phyloP scores from a whole-genome alignment of 257 asterid genomes.

The Plantago ovata region DNA sequence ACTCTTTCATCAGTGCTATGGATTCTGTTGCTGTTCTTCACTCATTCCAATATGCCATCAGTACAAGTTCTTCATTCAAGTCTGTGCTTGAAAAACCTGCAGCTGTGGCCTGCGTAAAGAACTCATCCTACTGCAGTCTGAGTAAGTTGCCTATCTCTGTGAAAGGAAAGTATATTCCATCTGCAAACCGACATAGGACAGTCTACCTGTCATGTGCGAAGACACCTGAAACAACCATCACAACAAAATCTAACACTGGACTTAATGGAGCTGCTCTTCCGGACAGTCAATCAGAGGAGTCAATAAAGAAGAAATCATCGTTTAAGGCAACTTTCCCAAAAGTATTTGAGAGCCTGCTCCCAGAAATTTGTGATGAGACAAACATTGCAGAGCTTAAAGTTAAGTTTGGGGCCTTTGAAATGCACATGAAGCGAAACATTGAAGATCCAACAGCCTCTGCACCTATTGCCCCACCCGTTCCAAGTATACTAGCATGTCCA shows the following conservation, averaged over 20 bases:
- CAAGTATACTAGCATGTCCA: conserved; percentile 43
- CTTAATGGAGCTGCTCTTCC: conserved; percentile 54
- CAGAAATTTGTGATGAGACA: conserved; percentile 74
- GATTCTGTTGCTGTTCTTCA: conserved; percentile 76
- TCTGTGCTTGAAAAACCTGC: conserved; percentile 48
- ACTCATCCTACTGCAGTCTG: conserved; percentile 29
- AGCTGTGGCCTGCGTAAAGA: conserved; percentile 30
- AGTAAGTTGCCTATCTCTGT: conserved; percentile 31
- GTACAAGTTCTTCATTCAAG: conserved; percentile 42
- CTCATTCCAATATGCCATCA: conserved; percentile 45
- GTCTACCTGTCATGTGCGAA: conserved; percentile 50
- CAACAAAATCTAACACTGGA: conserved; percentile 53
- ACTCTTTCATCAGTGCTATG: conserved; percentile 36
- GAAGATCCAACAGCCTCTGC: conserved; percentile 42
- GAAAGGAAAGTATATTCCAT: conserved; percentile 36
- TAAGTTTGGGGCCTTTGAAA: conserved; percentile 78
- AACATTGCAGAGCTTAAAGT: conserved; percentile 77
- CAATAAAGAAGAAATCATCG: conserved; percentile 36
- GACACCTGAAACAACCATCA: conserved; percentile 49
- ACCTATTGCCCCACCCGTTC: conserved; percentile 43
- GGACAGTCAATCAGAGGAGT: conserved; percentile 36
- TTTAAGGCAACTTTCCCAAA: conserved; percentile 50
- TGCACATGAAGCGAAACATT: conserved; percentile 64
- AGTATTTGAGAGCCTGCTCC: conserved; percentile 54
- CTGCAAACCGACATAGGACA: conserved; percentile 38